Evolutionary conservation across 257 asterid species (phyloP).

Genomic region (Przewalskia tangutica): DNA sequence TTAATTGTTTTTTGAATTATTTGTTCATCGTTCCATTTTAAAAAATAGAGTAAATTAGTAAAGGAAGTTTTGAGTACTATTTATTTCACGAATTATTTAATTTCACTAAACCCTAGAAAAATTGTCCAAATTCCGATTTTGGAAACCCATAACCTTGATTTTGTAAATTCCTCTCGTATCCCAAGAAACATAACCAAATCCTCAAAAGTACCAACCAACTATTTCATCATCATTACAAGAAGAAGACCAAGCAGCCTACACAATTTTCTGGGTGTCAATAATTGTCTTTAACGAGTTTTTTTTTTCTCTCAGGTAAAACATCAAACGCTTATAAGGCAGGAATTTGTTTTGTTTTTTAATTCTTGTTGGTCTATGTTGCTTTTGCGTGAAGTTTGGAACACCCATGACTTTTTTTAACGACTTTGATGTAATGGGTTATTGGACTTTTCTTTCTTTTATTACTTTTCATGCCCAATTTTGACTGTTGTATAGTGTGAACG

Average conservation of each 20-base stretch:
- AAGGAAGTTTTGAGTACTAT: constrained; percentile 1
- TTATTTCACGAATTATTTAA: neutral
- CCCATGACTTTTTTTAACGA: constrained; percentile 30
- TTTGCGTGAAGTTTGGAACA: constrained; percentile 49
- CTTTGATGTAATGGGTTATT: constrained; percentile 26
- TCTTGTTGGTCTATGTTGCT: constrained; percentile 20
- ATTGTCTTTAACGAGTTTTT: neutral
- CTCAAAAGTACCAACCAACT: neutral
- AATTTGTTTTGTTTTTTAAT: neutral
- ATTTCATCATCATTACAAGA: neutral
- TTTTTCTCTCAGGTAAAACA: neutral
- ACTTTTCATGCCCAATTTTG: neutral
- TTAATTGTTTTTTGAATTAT: neutral
- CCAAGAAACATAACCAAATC: neutral
- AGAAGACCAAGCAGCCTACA: neutral
- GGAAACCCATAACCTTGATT: neutral
- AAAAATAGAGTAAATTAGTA: neutral
- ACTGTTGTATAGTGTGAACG: neutral
- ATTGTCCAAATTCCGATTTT: neutral
- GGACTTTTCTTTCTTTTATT: neutral
- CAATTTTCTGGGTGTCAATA: neutral
- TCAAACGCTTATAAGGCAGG: constrained; percentile 2
- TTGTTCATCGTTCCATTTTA: neutral
- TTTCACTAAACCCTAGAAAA: constrained; percentile 3
- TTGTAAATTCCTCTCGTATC: neutral